Evolutionary conservation across 1,284 basidiomycete species (phyloP), one percentile per base, ranked within the genome.

Genomic region (Taiwanofungus camphoratus): DNA sequence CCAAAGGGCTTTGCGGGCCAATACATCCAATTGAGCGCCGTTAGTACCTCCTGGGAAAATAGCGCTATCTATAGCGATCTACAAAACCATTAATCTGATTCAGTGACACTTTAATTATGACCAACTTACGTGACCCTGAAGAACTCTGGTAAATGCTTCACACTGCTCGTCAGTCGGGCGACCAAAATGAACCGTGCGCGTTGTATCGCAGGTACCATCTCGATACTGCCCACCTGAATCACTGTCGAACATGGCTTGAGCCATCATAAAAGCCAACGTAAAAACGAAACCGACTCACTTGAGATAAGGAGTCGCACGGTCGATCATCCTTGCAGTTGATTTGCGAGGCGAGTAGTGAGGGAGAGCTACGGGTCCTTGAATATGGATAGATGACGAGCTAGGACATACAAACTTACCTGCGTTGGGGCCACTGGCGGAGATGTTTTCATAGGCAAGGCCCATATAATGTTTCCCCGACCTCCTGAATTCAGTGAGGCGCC

Each of bases 161-260:
- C 82, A 86, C 63, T 93, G 85, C 52, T 92, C 87, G 2, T 72
- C 54, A 4, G 83, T 83, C 5, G 89, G 88, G 29, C 79, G 76
- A 35, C 92, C 93, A 60, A 96, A 92, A 68, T 93, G 90, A 41
- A 90, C 68, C 6, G 92, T 95, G 41, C 93, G 77, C 1, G 92
- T 94, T 7, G 91, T 94, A 64, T 97, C 92, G 64, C 92, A 93
- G 1, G 93, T 96, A 3, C 90, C 91, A 57, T 94, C 91, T 51
- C 73, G 70, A 64, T 93, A 94, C 59, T 94, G 90, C 1, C 87
- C 91, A 37, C 91, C 92, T 26, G 91, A 91, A 63, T 93, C 91
- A 57, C 88, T 90, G 36, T 33, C 9, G 41, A 39, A 37, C 46
- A 44, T 45, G 31, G 38, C 44, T 35, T 42, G 12, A 46, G 21